Evolutionary conservation across 1,284 basidiomycete species (phyloP), one percentile per base, ranked within the genome.

Genomic region (Cryptococcus deneoformans): DNA sequence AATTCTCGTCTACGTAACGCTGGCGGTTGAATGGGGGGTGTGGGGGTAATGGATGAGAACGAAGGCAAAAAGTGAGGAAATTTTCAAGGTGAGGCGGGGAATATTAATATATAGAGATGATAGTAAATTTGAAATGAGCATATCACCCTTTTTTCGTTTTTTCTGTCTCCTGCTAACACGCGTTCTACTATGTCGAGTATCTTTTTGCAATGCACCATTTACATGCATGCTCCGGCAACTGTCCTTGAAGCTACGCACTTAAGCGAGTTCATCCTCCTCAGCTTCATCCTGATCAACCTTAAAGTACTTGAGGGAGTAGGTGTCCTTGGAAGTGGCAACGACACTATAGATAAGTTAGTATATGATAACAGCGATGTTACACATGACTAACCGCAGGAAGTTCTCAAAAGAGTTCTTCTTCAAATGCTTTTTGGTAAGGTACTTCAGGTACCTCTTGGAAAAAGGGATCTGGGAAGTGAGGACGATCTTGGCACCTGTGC

Each of bases 401-500:
- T 76, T 73, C 67, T 76, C 66, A 62, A 74, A 70, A 40, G 68
- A 73, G 73, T 77, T 77, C 75, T 77, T 77, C 76, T 93, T 93
- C 80, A 95, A 83, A 83, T 90, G 93, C 83, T 94, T 94, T 84
- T 94, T 94, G 58, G 92, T 94, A 64, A 94, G 83, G 81, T 94
- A 95, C 80, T 76, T 76, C 60, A 76, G 69, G 79, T 92, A 94
- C 61, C 91, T 84, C 81, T 95, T 95, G 57, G 92, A 94, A 80
- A 94, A 88, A 53, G 89, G 85, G 73, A 93, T 86, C 75, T 82
- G 86, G 56, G 90, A 87, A 50, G 86, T 86, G 63, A 94, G 84
- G 59, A 86, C 88, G 73, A 94, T 82, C 80, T 86, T 90, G 74
- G 81, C 86, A 77, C 85, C 86, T 72, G 84, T 29, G 37, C 29